phyloP scores from a whole-genome alignment of 768 basidiomycete genomes.

The Russula virescens region DNA sequence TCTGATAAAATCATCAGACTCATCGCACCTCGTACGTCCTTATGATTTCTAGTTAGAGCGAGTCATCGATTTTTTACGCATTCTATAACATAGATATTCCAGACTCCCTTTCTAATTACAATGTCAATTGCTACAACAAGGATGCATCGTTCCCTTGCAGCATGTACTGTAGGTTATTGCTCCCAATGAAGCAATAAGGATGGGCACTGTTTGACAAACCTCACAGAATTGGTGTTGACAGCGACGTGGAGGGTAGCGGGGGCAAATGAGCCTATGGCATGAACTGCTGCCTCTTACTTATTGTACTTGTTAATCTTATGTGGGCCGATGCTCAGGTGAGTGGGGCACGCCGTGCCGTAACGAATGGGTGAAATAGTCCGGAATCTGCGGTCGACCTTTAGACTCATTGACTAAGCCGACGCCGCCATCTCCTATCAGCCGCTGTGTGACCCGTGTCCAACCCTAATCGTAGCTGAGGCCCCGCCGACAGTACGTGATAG shows the following conservation, averaged over 20 bases:
- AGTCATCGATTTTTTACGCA: neutral
- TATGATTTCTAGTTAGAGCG: neutral
- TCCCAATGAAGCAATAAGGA: neutral
- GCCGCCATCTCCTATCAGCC: too few species aligned
- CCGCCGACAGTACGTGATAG: too few species aligned
- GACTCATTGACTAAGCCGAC: too few species aligned
- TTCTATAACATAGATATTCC: neutral
- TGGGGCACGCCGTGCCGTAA: too few species aligned
- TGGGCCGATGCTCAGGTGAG: too few species aligned
- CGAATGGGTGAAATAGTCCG: too few species aligned
- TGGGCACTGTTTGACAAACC: neutral
- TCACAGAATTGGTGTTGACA: neutral
- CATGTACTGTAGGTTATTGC: neutral
- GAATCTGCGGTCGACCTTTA: too few species aligned
- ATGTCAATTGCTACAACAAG: slow-evolving; percentile 5
- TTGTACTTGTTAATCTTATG: too few species aligned
- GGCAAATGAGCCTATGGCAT: neutral
- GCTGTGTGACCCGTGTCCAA: too few species aligned
- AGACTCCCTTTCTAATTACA: neutral
- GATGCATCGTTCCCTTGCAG: slow-evolving; percentile 3
- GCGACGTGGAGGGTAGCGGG: neutral
- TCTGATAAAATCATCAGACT: neutral
- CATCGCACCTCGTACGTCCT: neutral
- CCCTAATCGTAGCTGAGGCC: too few species aligned
- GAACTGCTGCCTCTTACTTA: too few species aligned